phyloP scores from a whole-genome alignment of 148 eudicot species.

The Amaranthus cruentus region DNA sequence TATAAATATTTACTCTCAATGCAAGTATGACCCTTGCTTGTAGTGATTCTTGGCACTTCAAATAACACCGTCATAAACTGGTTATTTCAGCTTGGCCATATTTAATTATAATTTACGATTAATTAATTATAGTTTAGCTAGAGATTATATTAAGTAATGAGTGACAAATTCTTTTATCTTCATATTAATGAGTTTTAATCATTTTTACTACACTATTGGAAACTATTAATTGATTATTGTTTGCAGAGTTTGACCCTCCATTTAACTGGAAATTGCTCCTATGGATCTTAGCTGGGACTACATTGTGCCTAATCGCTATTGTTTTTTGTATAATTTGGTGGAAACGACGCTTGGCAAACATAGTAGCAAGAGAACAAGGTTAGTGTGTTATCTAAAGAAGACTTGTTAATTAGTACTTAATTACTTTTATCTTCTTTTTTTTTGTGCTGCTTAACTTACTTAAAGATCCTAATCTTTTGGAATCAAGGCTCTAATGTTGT shows the following conservation, averaged over 20 bases:
- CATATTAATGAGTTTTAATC: too few species aligned
- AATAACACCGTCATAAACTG: too few species aligned
- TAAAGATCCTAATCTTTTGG: not conserved
- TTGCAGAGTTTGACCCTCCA: constrained; percentile 29
- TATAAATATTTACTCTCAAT: too few species aligned
- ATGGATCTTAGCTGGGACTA: constrained; percentile 23
- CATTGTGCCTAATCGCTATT: constrained; percentile 21
- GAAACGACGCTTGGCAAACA: constrained; percentile 25
- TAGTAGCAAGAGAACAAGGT: constrained; percentile 40
- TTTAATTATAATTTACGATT: too few species aligned
- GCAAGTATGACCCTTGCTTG: too few species aligned
- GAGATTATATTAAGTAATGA: too few species aligned
- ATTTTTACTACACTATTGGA: too few species aligned
- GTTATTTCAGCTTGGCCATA: too few species aligned
- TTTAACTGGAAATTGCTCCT: constrained; percentile 21
- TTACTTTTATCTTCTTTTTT: not conserved
- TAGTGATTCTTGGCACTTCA: too few species aligned
- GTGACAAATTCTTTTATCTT: too few species aligned
- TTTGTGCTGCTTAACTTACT: not conserved
- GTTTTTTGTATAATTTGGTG: constrained; percentile 28
- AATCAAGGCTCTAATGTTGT: too few species aligned
- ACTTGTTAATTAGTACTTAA: not conserved
- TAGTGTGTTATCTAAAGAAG: not conserved
- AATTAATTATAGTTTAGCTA: too few species aligned
- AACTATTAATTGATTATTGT: not conserved